Conservation (phyloP, 345 rosid species). For the Populus ilicifolia region DNA sequence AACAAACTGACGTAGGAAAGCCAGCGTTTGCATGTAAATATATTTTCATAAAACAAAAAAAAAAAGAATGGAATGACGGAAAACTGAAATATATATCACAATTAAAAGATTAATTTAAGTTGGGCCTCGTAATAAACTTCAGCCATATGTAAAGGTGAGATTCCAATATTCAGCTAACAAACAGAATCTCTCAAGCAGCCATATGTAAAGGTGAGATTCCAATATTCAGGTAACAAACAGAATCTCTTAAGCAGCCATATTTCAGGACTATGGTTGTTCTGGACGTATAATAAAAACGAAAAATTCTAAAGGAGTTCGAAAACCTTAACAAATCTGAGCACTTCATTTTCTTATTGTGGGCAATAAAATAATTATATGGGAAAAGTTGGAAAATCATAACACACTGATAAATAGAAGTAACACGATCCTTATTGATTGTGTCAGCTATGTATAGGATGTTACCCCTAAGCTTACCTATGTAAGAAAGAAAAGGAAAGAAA, state of each 20-base stretch:
- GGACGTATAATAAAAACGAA: neutral
- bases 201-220: neutral
- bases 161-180: no score
- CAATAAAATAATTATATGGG: neutral
- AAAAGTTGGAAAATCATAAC: neutral
- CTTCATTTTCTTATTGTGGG: neutral
- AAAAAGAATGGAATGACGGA: no score
- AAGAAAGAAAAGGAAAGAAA: neutral
- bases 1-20: constrained; percentile 3
- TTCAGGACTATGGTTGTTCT: neutral
- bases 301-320: neutral
- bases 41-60: neutral
- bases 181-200: no score
- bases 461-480: neutral
- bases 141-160: neutral
- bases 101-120: neutral
- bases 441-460: neutral
- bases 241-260: neutral
- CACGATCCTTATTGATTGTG: neutral
- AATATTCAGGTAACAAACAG: neutral
- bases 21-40: neutral
- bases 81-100: neutral
- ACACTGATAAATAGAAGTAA: neutral
- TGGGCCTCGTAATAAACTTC: neutral
- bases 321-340: neutral